Evolutionary conservation across 768 basidiomycete species (phyloP).

Genomic region (Xerocomus brunneocitrinus): DNA sequence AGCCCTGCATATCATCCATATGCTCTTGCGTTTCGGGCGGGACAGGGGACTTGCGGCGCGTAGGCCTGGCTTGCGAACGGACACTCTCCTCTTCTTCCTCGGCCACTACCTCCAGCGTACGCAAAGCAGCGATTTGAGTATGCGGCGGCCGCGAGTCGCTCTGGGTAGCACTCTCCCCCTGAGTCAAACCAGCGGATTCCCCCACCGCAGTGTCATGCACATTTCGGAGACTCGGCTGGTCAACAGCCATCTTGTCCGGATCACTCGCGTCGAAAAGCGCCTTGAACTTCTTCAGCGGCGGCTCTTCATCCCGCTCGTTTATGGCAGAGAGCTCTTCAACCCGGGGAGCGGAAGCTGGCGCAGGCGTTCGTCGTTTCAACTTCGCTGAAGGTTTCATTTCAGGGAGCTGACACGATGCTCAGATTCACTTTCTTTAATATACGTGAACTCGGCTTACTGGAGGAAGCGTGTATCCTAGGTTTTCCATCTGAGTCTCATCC

Average conservation of each 20-base stretch:
- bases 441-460: slow-evolving; percentile 18
- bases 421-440: neutral
- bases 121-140: slow-evolving; percentile 7
- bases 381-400: slow-evolving; percentile 36
- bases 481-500: slow-evolving; percentile 8
- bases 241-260: slow-evolving; percentile 39
- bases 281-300: slow-evolving; percentile 65
- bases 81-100: slow-evolving; percentile 56
- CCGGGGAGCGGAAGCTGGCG: slow-evolving; percentile 17
- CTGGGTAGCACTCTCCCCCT: slow-evolving; percentile 26
- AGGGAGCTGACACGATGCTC: slow-evolving; percentile 32
- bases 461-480: slow-evolving; percentile 17
- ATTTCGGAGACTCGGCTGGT: slow-evolving; percentile 14
- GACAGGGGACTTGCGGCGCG: slow-evolving; percentile 1
- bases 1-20: slow-evolving; percentile 26
- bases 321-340: slow-evolving; percentile 13
- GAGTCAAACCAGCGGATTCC: slow-evolving; percentile 12
- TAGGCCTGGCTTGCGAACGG: neutral
- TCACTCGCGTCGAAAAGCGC: slow-evolving; percentile 65
- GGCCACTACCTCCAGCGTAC: slow-evolving; percentile 33
- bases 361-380: slow-evolving; percentile 54
- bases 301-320: slow-evolving; percentile 34
- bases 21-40: slow-evolving; percentile 1
- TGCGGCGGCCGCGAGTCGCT: slow-evolving; percentile 16
- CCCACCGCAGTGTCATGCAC: slow-evolving; percentile 8